These are phyloP conservation scores for Sordariomycetes sp. DNA, from an alignment of 2,329 filamentous ascomycete species.

Conservation along the genomic window DNA sequence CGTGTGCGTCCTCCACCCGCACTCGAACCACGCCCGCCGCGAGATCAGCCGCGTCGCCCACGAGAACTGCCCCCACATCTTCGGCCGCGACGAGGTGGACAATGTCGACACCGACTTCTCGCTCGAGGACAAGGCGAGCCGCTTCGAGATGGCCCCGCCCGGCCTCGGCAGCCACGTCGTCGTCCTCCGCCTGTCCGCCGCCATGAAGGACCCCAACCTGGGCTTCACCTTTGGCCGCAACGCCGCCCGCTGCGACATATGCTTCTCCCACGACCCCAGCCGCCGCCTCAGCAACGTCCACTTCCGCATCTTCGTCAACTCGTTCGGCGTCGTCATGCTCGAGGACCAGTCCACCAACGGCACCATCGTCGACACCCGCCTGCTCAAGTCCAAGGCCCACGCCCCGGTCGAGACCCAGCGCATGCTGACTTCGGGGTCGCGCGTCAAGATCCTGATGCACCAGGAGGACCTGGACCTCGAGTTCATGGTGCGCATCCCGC, in stretches of 20 bases:
- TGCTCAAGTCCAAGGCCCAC: conserved; percentile 39
- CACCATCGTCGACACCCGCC: conserved; percentile 67
- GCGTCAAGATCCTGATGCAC: conserved; percentile 58
- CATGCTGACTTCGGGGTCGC: conserved; percentile 61
- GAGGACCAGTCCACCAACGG: conserved; percentile 95
- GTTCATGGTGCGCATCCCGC: conserved; percentile 80
- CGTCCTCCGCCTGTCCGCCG: conserved; percentile 68
- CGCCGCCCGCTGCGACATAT: conserved; percentile 57
- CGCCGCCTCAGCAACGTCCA: conserved; percentile 87
- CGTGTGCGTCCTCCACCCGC: conserved; percentile 77
- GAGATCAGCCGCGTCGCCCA: conserved; percentile 49
- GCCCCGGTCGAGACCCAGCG: conserved; percentile 30
- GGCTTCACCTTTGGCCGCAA: conserved; percentile 89
- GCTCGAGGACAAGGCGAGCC: conserved; percentile 35
- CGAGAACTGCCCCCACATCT: conserved; percentile 36
- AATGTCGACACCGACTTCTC: conserved; percentile 40
- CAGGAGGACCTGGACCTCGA: conserved; percentile 48
- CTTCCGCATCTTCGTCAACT: conserved; percentile 86
- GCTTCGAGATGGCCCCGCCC: conserved; percentile 36
- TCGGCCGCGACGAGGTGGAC: conserved; percentile 36
- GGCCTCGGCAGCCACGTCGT: conserved; percentile 53
- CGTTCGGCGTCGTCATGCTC: conserved; percentile 79
- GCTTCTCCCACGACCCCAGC: conserved; percentile 53
- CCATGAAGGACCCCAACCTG: conserved; percentile 52
- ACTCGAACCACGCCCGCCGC: conserved; percentile 58